These are phyloP conservation scores for Pichia terricola DNA, from an alignment of 1,139 yeast genomes.

Conservation along the genomic window DNA sequence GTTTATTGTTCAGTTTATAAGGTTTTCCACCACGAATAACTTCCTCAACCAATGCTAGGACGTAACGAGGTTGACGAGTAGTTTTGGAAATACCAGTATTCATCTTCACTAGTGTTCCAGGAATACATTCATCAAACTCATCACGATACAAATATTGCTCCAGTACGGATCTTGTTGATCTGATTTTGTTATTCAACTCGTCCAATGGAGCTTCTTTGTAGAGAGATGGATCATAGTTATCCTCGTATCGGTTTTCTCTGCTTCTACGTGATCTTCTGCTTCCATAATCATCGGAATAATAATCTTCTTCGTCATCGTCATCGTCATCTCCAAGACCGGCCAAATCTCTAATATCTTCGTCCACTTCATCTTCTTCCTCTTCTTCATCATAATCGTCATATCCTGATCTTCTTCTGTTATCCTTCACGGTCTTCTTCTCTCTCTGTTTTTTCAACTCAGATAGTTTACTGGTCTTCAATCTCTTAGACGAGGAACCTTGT, in stretches of 20 bases:
- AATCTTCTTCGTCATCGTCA: slow-evolving; percentile 18
- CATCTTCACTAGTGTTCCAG: slow-evolving; percentile 73
- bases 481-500: slow-evolving; percentile 25
- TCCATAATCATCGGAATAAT: slow-evolving; percentile 25
- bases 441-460: slow-evolving; percentile 81
- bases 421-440: slow-evolving; percentile 44
- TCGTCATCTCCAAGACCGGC: slow-evolving; percentile 21
- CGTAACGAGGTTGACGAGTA: slow-evolving; percentile 58
- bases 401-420: slow-evolving; percentile 20
- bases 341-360: no score
- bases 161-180: slow-evolving; percentile 70
- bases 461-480: slow-evolving; percentile 44
- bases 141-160: slow-evolving; percentile 75
- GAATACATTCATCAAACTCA: slow-evolving; percentile 58
- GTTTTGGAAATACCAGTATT: slow-evolving; percentile 65
- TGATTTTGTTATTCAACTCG: slow-evolving; percentile 54
- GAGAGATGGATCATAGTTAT: slow-evolving; percentile 19
- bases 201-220: slow-evolving; percentile 33
- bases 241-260: slow-evolving; percentile 13
- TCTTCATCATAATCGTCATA: slow-evolving; percentile 25
- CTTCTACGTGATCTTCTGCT: slow-evolving; percentile 23
- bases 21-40: slow-evolving; percentile 39
- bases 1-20: slow-evolving; percentile 43
- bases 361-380: slow-evolving; percentile 23
- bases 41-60: slow-evolving; percentile 74